These are phyloP conservation scores for Entomortierella beljakovae DNA, from an alignment of 192 early-diverging fungal species.

Conservation along the genomic window DNA sequence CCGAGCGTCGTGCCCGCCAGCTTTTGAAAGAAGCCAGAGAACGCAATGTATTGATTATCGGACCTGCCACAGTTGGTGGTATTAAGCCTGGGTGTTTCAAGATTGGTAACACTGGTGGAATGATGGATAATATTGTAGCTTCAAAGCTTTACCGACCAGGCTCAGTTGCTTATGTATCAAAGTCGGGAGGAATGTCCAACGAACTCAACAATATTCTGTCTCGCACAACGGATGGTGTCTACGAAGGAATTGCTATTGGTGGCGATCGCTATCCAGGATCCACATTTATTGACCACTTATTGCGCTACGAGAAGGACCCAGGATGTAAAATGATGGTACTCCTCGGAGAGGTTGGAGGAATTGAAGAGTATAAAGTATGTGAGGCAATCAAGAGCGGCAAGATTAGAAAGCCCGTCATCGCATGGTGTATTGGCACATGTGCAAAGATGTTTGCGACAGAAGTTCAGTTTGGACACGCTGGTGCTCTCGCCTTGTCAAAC, in stretches of 20 bases:
- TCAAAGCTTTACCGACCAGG: constrained; percentile 98
- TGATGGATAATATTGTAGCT: constrained; percentile 99
- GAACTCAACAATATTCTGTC: constrained; percentile 99
- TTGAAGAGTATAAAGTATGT: constrained; percentile 96
- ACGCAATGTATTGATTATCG: constrained; percentile 89
- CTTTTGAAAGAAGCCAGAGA: constrained; percentile 86
- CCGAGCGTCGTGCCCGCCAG: constrained; percentile 95
- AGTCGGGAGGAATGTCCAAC: constrained; percentile 99
- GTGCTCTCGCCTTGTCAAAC: constrained; percentile 95
- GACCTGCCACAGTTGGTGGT: constrained; percentile 98
- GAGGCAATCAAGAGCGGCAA: constrained; percentile 88
- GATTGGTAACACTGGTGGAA: constrained; percentile 99
- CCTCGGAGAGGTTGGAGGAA: constrained; percentile 97
- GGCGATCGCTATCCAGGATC: constrained; percentile 99
- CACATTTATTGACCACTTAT: constrained; percentile 98
- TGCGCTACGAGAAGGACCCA: constrained; percentile 94
- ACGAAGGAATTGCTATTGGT: constrained; percentile 98
- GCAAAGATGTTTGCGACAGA: constrained; percentile 99
- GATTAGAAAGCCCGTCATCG: constrained; percentile 99
- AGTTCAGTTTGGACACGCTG: constrained; percentile 99
- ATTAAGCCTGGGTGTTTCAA: constrained; percentile 99
- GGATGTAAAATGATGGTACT: constrained; percentile 94
- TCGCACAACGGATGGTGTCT: constrained; percentile 95
- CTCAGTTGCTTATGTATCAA: constrained; percentile 98
- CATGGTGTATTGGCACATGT: constrained; percentile 99